Evolutionary conservation across 202 grass and related monocot species (phyloP).

Genomic region (Schoenoplectus triqueter): DNA sequence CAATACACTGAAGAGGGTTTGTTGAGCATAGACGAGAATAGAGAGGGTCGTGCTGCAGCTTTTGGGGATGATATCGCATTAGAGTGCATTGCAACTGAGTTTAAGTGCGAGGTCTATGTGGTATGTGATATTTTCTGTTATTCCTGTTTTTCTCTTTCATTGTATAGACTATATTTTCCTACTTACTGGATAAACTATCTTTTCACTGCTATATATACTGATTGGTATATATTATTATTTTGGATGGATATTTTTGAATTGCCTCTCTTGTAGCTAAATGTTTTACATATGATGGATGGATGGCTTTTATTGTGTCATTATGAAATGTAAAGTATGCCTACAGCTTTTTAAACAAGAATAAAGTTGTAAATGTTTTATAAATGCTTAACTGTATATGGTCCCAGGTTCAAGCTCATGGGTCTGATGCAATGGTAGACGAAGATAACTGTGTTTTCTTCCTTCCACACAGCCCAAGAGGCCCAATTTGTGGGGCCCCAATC

Average conservation of each 20-base stretch:
- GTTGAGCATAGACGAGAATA: slow-evolving; percentile 81
- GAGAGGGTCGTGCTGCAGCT: slow-evolving; percentile 76
- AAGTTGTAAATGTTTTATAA: slow-evolving; percentile 6
- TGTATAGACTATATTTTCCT: not conserved
- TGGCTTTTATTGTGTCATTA: slow-evolving; percentile 2
- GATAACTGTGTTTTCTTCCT: slow-evolving; percentile 98
- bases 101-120: slow-evolving; percentile 92
- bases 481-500: slow-evolving; percentile 71
- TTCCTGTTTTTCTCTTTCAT: not conserved
- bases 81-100: slow-evolving; percentile 91
- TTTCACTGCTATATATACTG: too few species aligned
- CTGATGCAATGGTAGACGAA: slow-evolving; percentile 97
- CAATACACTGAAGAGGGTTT: slow-evolving; percentile 97
- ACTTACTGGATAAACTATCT: not conserved
- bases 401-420: slow-evolving; percentile 96
- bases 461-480: slow-evolving; percentile 77
- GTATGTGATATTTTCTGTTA: slow-evolving; percentile 44
- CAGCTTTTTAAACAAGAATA: slow-evolving; percentile 18
- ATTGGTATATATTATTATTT: not conserved
- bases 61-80: slow-evolving; percentile 98
- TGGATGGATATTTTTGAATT: too few species aligned
- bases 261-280: too few species aligned
- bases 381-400: slow-evolving; percentile 31
- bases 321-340: not conserved
- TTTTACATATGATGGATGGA: not conserved